Percentiles rank a stretch among this genome's conserved stretches.
These are phyloP conservation scores for Dillenia turbinata DNA, from an alignment of 164 flowering plant genomes.

Conservation along the genomic window DNA sequence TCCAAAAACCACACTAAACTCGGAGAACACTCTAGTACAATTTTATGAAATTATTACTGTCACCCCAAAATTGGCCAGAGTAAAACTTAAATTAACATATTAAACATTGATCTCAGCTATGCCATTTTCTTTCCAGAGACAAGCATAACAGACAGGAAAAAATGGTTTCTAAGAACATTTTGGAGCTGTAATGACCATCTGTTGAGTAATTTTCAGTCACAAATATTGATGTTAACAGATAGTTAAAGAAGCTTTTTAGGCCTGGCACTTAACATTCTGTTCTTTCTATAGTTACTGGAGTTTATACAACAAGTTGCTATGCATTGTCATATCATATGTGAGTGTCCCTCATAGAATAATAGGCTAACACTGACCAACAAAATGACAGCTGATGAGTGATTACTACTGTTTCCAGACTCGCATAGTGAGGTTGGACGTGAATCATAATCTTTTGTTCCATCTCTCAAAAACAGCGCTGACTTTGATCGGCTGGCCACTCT, in stretches of 20 bases:
- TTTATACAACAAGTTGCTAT: neutral
- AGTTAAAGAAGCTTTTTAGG: neutral
- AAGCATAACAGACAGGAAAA: no score
- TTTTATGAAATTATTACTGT: no score
- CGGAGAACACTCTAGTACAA: no score
- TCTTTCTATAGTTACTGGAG: neutral
- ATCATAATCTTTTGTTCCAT: slow-evolving; percentile 14
- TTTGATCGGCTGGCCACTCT: slow-evolving; percentile 8
- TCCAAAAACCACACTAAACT: no score
- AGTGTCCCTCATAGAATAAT: neutral
- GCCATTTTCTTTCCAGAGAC: no score
- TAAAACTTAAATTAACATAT: no score
- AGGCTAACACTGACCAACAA: slow-evolving; percentile 26
- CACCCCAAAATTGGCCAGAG: no score
- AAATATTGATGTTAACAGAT: no score
- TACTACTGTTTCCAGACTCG: slow-evolving; percentile 11
- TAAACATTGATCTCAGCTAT: no score
- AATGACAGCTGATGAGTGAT: slow-evolving; percentile 26
- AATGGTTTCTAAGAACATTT: no score
- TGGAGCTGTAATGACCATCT: no score
- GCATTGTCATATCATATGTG: neutral
- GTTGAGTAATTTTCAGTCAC: no score
- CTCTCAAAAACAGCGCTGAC: slow-evolving; percentile 10
- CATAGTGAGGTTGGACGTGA: neutral
- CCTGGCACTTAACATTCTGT: neutral